These are phyloP conservation scores for Echinosphaeria canescens DNA, from an alignment of 2,329 filamentous ascomycete species.

Conservation along the genomic window DNA sequence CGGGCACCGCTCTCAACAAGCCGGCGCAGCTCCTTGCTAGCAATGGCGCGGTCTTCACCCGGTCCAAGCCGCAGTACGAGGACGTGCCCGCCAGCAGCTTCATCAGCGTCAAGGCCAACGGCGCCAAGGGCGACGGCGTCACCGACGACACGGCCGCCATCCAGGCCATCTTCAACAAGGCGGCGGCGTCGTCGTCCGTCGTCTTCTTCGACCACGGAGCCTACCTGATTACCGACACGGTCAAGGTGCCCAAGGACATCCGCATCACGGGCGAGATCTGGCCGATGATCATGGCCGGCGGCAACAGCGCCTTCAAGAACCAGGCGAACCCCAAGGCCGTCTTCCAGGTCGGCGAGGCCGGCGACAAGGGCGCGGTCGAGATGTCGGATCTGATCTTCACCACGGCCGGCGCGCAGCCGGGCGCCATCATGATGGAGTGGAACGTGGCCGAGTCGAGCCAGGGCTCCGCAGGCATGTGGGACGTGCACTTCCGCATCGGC, in stretches of 20 bases:
- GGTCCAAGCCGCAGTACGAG: slow-evolving; percentile 79
- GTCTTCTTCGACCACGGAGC: slow-evolving; percentile 59
- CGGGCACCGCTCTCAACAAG: slow-evolving; percentile 25
- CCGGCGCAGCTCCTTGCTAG: slow-evolving; percentile 39
- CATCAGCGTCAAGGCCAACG: slow-evolving; percentile 60
- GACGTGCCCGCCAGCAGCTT: slow-evolving; percentile 44
- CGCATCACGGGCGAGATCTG: slow-evolving; percentile 84
- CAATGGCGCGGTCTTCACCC: slow-evolving; percentile 53
- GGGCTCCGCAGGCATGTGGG: slow-evolving; percentile 70
- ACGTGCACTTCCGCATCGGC: slow-evolving; percentile 87
- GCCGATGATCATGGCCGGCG: slow-evolving; percentile 73
- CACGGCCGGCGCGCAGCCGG: slow-evolving; percentile 63
- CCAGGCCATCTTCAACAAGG: slow-evolving; percentile 53
- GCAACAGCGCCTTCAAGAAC: slow-evolving; percentile 45
- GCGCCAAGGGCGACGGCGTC: slow-evolving; percentile 70
- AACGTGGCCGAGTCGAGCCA: slow-evolving; percentile 49
- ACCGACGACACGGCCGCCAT: slow-evolving; percentile 78
- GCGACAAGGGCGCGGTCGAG: slow-evolving; percentile 62
- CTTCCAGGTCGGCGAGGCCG: slow-evolving; percentile 61
- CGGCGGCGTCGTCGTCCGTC: slow-evolving; percentile 36
- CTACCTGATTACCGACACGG: slow-evolving; percentile 47
- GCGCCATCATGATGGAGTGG: slow-evolving; percentile 83
- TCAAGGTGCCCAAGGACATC: slow-evolving; percentile 57
- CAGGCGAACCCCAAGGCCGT: slow-evolving; percentile 59
- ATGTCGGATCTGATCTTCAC: slow-evolving; percentile 76